Evolutionary conservation across 2,329 filamentous ascomycete species (phyloP).

Genomic region (Aureobasidium melanogenum): DNA sequence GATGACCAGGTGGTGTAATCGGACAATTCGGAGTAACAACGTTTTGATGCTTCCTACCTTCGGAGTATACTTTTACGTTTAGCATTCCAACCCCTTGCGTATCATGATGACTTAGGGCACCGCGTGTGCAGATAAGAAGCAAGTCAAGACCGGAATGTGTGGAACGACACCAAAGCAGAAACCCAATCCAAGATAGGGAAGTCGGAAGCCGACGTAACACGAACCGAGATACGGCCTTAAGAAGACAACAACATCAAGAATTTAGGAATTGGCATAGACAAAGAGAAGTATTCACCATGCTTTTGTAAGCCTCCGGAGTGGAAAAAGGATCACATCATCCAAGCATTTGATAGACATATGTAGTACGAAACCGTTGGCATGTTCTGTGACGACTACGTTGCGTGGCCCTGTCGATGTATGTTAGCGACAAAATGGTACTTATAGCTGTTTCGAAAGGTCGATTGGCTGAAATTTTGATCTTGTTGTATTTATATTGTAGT

Average conservation of each 20-base stretch:
- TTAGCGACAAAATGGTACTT: not conserved
- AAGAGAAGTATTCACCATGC: not conserved
- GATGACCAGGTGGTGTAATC: not conserved
- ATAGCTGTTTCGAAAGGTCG: not conserved
- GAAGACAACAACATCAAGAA: not conserved
- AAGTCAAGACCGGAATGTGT: not conserved
- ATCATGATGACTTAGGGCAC: not conserved
- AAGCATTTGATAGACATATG: not conserved
- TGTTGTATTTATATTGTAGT: not conserved
- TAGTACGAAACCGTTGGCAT: not conserved
- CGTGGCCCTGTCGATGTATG: not conserved
- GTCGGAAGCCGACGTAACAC: not conserved
- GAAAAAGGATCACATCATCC: not conserved
- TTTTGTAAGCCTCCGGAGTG: not conserved
- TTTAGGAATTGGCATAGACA: not conserved
- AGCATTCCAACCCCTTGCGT: not conserved
- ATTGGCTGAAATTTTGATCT: no score
- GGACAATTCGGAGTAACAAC: not conserved
- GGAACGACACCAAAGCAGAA: not conserved
- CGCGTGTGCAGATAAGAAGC: not conserved
- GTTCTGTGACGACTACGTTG: not conserved
- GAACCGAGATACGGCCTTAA: not conserved
- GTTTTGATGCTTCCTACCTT: not conserved
- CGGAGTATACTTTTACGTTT: not conserved
- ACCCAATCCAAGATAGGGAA: not conserved